Base-by-base conservation (phyloP, 352 stramenopile genomes). In the Phytophthora melonis region DNA sequence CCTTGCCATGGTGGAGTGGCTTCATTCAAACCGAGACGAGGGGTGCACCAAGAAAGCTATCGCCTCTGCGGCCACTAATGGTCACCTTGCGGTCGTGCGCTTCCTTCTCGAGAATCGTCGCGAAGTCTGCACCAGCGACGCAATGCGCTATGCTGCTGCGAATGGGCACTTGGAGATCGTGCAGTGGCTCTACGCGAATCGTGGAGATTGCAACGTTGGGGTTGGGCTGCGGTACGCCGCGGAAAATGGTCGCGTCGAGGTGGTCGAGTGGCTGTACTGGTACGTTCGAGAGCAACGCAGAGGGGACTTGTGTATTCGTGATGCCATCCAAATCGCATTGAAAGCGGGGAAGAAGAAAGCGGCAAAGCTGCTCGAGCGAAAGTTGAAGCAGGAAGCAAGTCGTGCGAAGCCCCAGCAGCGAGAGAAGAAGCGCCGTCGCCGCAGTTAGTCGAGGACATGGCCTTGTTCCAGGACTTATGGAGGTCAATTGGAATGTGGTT, bases 231-330 rank as follows among this genome's bases (percentile, higher is more conserved):
- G 68, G 19, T 59, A 56, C 14, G 68, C 68, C 19, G 68, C 61
- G 43, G 53, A 69, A 57, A 59, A 74, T 1, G 68, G 61, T 11
- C 68, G 66, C 36, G 14, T 11, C 14, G 54, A 7, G 13, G 43
- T 74, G 11, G 61, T 70, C 3, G 61, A 74, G 45, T 70, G 68
- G 60, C 54, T 74, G 0, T 73, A 73, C 32, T 73, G 66, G 66
- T 64, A 68, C 52, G 58, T 73, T 25, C n/a, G 52, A 36, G 66
- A 73, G 2, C 52, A 73, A 61, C 66, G 66, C 30, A 53, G 66
- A 63, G 59, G 66, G 13, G 32, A 18, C 36, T 21, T 54, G 3
- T 63, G 58, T 34, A 73, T 73, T 43, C 66, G 32, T 21, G 66
- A 68, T 14, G 58, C 66, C 11, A 58, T 49, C 10, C 25, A 58